Base-by-base conservation (phyloP, 257 asterid species). In the Sherardia arvensis region DNA sequence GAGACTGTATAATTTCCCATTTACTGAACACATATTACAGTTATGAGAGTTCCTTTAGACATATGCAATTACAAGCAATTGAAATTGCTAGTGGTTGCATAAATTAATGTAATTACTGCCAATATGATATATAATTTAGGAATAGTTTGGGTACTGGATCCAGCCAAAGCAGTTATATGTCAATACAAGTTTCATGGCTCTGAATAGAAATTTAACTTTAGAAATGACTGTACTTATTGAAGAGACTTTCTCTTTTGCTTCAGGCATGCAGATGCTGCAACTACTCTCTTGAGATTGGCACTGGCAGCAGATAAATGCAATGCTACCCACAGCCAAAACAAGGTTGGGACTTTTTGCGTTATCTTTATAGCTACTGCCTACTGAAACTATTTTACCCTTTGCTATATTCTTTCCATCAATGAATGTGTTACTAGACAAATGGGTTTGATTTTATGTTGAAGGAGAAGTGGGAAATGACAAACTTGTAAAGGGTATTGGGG, bases 261-360 rank as follows among this genome's bases (percentile, higher is more conserved):
- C 82, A 93, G 99, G 87, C 87, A 81, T 72, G 65, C 78, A 26
- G 99, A 93, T 78, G 97, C 97, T 82, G 97, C 97, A 72, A 70
- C 83, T 62, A 69, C 80, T 69, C 83, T 81, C 59, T 72, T 87
- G 68, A 84, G 79, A 69, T 90, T 53, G 83, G 97, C 95, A 64
- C 70, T 83, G 71, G 88, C 94, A 61, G 99, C 99, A 70, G 97
- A 90, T 72, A 87, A 84, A 74, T 72, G 90, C 85, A 87, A 73
- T 69, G 95, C 97, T 65, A 79, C 90, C 15, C 96, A 93, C 66
- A 93, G 96, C 90, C 99, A 90, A 78, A 71, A 95, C 90, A 93
- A 93, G 96, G 99, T 87, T 69, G n/a, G 53, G 68, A 58, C 8
- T 53, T 69, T 77, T 53, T 40, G 61, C 47, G 28, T 36, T 53